Conservation (phyloP, 495 filamentous ascomycete species). For the Pyrenopolyporus hunteri region DNA sequence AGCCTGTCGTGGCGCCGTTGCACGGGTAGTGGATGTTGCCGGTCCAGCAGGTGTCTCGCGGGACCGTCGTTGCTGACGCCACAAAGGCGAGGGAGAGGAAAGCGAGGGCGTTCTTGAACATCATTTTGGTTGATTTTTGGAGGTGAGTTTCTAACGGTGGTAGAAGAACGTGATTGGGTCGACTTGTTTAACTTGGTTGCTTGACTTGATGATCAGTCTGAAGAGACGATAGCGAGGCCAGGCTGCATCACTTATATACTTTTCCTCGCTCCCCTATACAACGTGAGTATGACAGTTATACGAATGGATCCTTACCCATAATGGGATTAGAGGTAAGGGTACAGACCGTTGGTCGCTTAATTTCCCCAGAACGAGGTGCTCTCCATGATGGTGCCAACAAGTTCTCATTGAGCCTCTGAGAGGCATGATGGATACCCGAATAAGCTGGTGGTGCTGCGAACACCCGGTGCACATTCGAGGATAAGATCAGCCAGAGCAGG, state of each 20-base stretch:
- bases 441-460: slow-evolving; percentile 9
- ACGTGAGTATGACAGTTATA: neutral
- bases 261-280: neutral
- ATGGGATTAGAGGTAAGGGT: slow-evolving; percentile 9
- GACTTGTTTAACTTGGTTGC: neutral
- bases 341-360: slow-evolving; percentile 19
- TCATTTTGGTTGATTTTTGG: slow-evolving; percentile 6
- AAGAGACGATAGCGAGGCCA: neutral
- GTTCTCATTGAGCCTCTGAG: slow-evolving; percentile 8
- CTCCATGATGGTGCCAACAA: neutral
- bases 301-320: neutral
- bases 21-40: slow-evolving; percentile 23
- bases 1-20: slow-evolving; percentile 11
- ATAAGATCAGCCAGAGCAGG: slow-evolving; percentile 27
- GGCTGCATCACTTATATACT: neutral
- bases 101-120: slow-evolving; percentile 13
- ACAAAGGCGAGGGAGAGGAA: slow-evolving; percentile 13
- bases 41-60: slow-evolving; percentile 13
- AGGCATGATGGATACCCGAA: slow-evolving; percentile 12
- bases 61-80: slow-evolving; percentile 5
- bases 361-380: slow-evolving; percentile 19
- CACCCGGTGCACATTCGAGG: slow-evolving; percentile 20
- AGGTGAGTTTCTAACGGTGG: neutral
- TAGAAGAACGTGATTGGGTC: neutral
- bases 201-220: neutral